Base-by-base conservation (phyloP, 176 grass and related monocot genomes). In the Zoysia pacifica region DNA sequence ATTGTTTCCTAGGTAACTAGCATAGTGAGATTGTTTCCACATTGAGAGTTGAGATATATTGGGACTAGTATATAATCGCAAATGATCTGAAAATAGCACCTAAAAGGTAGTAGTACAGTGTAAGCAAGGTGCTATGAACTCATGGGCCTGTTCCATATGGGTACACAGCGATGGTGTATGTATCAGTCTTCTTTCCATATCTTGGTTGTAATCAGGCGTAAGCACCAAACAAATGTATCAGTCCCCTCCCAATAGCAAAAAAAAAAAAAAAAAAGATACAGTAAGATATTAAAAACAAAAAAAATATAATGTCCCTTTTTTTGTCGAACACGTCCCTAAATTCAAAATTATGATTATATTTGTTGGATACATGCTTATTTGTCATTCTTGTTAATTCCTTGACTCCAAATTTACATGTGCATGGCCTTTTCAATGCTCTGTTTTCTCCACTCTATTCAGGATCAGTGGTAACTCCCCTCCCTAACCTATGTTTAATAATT, bases 391-490 rank as follows among this genome's bases (percentile, higher is more conserved):
- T 69, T 87, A 73, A 54, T 61, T 87, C 95, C 95, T 98, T 98
- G 94, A 93, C 86, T 85, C 74, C 40, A 66, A 81, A 9, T 75
- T 62, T 94, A 98, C 95, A 98, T 91, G 92, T 98, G 3, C 95
- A 98, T 28, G 95, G 95, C 36, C 88, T 98, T 77, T 98, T 98
- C 90, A 98, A 98, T 83, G 90, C 92, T 75, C 81, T 98, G 81
- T 79, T 98, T 75, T 92, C 95, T 28, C 92, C 95, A 45, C 90
- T 98, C 64, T 98, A 98, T 81, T 91, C 95, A 18, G 95, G 95
- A 93, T 83, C 90, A 73, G 86, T 91, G 92, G 95, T 94, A 93
- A 90, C 15, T 82, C 13, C 20, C 56, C 58, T 77, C 46, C 38
- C 59, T 68, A 19, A 74, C 11, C 86, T 86, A 12, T 78, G 20